Base-by-base conservation (phyloP, 441 rosid genomes). In the Oxalis stricta region DNA sequence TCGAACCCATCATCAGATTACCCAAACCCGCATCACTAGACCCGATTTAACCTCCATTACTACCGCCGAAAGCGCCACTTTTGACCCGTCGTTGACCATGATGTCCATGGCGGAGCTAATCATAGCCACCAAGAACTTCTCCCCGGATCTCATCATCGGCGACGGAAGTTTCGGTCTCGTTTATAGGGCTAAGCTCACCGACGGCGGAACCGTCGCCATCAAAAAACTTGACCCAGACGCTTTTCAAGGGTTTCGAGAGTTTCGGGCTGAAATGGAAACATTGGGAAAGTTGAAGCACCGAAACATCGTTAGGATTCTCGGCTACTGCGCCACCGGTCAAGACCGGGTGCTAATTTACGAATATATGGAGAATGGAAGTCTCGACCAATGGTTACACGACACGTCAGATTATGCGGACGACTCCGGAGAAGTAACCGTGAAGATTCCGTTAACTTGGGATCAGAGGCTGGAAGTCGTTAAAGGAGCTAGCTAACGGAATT, bases 161-260 rank as follows among this genome's bases (percentile, higher is more conserved):
- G 95, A 88, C 48, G 97, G 95, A 5, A 83, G 95, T 40, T 88
- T 88, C 58, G 95, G 97, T 28, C 47, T 65, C 28, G 95, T 88
- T 18, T 88, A 82, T 63, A 63, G 60, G 20, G 95, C 94, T 3
- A 35, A 35, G 2, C 84, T 84, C 13, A 39, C 71, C n/a, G 52
- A 46, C 53, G 82, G 78, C 51, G 64, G 40, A 59, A 71, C 66
- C 19, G 95, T 88, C 6, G 95, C 97, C 16, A 65, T 77, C 22
- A 88, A 84, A 55, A 82, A 75, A 54, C 95, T 88, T 14, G 77
- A 73, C 48, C 79, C 62, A 2, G 70, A 81, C 52, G 95, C 97
- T 23, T 69, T 82, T 36, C 94, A 84, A 59, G 97, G 97, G 3
- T 72, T 84, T 41, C 77, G 95, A 0, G 95, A 88, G 48, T 88